A percentile compares a stretch with the other conserved stretches of the same genome.
Conservation (phyloP, 2,329 filamentous ascomycete species). For the Fusarium luffae region DNA sequence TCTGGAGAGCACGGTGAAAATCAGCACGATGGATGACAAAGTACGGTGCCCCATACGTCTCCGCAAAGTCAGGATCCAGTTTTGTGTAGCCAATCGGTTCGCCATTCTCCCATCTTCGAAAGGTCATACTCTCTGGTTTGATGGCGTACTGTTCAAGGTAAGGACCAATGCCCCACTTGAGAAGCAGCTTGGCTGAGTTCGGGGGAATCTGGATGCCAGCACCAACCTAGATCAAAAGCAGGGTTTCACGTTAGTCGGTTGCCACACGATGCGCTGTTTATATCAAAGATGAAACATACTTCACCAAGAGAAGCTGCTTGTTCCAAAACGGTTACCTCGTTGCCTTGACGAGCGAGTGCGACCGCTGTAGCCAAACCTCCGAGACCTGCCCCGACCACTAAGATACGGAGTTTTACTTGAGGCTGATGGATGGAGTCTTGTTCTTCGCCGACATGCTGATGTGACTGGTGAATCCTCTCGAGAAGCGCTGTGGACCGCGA, state of each 20-base stretch:
- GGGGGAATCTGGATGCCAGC: conserved; percentile 12
- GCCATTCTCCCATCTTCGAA: conserved; percentile 2
- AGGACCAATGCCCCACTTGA: not conserved
- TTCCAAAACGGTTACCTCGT: not conserved
- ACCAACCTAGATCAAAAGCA: not conserved
- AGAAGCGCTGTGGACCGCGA: not conserved
- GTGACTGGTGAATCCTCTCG: not conserved
- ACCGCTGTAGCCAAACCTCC: not conserved
- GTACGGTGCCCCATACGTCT: not conserved
- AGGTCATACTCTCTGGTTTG: conserved; percentile 10
- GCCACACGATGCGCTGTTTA: fast-evolving
- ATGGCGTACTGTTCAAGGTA: not conserved
- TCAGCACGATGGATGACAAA: conserved; percentile 2
- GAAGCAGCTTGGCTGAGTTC: not conserved
- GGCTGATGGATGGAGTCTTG: not conserved
- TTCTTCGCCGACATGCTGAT: not conserved
- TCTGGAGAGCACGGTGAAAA: not conserved
- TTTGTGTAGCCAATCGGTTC: not conserved
- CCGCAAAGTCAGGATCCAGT: not conserved
- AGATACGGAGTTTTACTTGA: not conserved
- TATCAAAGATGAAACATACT: not conserved
- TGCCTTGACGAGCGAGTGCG: not conserved
- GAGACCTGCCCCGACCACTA: conserved; percentile 1
- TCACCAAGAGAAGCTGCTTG: not conserved
- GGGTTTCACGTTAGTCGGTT: not conserved